These are phyloP conservation scores for Xylaria intraflava DNA, from an alignment of 495 filamentous ascomycete species.

Conservation along the genomic window DNA sequence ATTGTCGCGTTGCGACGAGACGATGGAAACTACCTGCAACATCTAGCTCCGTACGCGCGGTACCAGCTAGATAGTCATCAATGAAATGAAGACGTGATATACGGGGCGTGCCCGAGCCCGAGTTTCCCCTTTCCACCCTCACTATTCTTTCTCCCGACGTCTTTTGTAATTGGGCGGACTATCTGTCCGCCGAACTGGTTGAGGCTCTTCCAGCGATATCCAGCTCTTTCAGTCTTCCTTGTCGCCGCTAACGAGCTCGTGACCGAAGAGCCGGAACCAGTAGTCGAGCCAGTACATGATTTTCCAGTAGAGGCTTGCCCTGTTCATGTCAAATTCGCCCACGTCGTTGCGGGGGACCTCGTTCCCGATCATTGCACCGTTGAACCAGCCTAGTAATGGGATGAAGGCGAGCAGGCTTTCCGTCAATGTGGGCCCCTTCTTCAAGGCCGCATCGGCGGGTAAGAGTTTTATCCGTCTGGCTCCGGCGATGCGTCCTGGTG, in stretches of 20 bases:
- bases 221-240: slow-evolving; percentile 36
- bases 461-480: slow-evolving; percentile 46
- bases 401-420: slow-evolving; percentile 57
- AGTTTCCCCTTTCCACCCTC: too few relatives aligned
- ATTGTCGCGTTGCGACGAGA: too few relatives aligned
- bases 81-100: too few relatives aligned
- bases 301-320: slow-evolving; percentile 73
- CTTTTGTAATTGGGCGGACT: too few relatives aligned
- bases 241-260: slow-evolving; percentile 43
- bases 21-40: too few relatives aligned
- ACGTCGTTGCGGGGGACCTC: slow-evolving; percentile 68
- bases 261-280: slow-evolving; percentile 41
- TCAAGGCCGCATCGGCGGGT: slow-evolving; percentile 56
- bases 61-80: too few relatives aligned
- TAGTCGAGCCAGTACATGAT: slow-evolving; percentile 46
- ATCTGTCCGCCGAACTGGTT: neutral
- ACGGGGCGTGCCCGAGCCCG: too few relatives aligned
- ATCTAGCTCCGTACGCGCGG: too few relatives aligned
- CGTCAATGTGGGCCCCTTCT: slow-evolving; percentile 44
- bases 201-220: neutral
- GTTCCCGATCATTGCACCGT: slow-evolving; percentile 72
- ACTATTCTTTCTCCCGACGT: too few relatives aligned
- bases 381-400: slow-evolving; percentile 62
- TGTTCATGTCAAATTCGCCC: slow-evolving; percentile 71
- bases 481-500: slow-evolving; percentile 32